These are phyloP conservation scores for Oryza rufipogon DNA, from an alignment of 176 grass and related monocot species.

Conservation along the genomic window DNA sequence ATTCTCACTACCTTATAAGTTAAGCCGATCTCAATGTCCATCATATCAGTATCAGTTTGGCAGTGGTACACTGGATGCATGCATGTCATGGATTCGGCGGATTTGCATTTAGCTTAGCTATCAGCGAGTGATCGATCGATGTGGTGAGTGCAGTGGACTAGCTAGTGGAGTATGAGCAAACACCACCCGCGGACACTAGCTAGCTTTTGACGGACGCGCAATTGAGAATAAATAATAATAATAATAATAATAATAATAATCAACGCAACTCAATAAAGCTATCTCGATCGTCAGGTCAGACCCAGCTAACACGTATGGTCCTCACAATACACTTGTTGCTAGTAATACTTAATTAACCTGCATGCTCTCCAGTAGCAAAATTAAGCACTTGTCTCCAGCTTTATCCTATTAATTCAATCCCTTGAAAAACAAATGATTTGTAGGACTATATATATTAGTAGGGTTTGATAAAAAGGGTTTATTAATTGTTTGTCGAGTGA, in stretches of 20 bases:
- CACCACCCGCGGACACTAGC: background rate
- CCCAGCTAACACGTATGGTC: background rate
- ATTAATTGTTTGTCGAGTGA: no score
- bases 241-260: background rate
- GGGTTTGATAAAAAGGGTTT: no score
- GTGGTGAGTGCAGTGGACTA: background rate
- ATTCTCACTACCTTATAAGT: background rate
- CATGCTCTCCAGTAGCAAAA: no score
- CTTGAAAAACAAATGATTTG: no score
- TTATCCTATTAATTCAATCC: no score
- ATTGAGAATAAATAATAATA: background rate
- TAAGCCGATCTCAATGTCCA: no score
- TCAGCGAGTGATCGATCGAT: background rate
- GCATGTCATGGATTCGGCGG: constrained; percentile 26
- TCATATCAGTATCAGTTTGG: background rate
- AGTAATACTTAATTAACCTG: no score
- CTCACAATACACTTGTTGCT: no score
- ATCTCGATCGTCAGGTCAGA: background rate
- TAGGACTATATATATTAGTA: no score
- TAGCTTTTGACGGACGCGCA: background rate
- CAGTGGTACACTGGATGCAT: background rate
- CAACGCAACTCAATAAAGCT: background rate
- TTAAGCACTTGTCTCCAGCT: no score
- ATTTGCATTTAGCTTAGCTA: constrained; percentile 25
- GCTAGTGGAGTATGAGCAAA: background rate